These are phyloP conservation scores for Phytophthora gonapodyides DNA, from an alignment of 352 stramenopile species.

Conservation along the genomic window DNA sequence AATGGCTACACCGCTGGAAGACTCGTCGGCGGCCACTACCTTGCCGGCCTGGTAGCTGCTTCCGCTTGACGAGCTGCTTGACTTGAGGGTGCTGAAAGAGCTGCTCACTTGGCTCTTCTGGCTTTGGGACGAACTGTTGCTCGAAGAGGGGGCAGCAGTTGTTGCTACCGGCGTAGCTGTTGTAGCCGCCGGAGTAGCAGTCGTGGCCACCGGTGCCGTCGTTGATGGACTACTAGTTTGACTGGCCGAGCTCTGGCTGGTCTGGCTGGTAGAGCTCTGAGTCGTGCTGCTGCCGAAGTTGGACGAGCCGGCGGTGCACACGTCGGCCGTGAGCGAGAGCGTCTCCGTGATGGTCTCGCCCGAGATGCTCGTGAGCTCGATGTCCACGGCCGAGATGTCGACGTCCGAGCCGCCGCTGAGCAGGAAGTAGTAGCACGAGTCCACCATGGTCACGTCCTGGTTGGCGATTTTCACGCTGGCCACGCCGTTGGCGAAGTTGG, in stretches of 20 bases:
- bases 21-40: constrained; percentile 24
- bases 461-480: constrained; percentile 45
- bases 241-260: constrained; percentile 11
- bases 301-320: constrained; percentile 45
- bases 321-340: constrained; percentile 43
- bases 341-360: constrained; percentile 61
- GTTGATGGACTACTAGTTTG: constrained; percentile 25
- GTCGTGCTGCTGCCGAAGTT: constrained; percentile 27
- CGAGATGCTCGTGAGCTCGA: constrained; percentile 55
- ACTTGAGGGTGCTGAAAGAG: constrained; percentile 14
- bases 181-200: constrained; percentile 17
- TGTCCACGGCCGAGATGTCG: constrained; percentile 41
- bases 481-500: constrained; percentile 46
- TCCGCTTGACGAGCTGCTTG: constrained; percentile 6
- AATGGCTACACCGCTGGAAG: constrained; percentile 32
- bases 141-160: constrained; percentile 4
- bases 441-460: constrained; percentile 67
- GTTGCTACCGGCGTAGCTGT: constrained; percentile 8
- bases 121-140: constrained; percentile 1
- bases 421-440: constrained; percentile 71
- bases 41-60: constrained; percentile 32
- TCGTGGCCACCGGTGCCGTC: constrained; percentile 13
- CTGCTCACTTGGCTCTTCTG: constrained; percentile 13
- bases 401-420: constrained; percentile 38
- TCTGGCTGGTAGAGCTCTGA: constrained; percentile 24